Evolutionary conservation across 805 yeast genomes (phyloP), one percentile per base, ranked within the genome.

Genomic region (Ogataea salicorniae): DNA sequence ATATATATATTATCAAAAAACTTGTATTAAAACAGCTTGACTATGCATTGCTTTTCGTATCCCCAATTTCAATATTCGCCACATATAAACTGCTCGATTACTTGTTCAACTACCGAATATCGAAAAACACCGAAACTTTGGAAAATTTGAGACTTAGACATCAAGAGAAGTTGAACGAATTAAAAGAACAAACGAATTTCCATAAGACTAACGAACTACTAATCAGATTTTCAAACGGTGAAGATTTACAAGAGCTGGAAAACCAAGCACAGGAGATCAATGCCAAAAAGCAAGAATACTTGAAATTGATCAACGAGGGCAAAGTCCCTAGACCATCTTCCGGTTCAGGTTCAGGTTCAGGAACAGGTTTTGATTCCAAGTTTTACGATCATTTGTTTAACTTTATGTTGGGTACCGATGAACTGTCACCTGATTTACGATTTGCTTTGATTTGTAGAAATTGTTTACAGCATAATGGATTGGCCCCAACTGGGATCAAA

Each of bases 391-490:
- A 75, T 37, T 53, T 54, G 58, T 70, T 55, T 76, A 76, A 52
- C 47, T 71, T 40, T 41, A 53, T 80, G 8, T 63, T 78, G 4
- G 92, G 90, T 18, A 78, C 77, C 44, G 87, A 82, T 63, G 92
- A 85, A 57, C 64, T 76, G 41, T 70, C 79, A 41, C 74, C 84
- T 0, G 78, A 79, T 39, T 69, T 69, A 48, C 65, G 95, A 39
- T 84, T 73, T 60, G 95, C 95, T 0, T 71, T 87, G 54, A 84
- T 87, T 15, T 87, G 96, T 61, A 53, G 59, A 17, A 66, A 72
- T n/a, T 87, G 96, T 59, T 68, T 64, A 20, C 72, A 71, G 16
- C 95, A 87, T 64, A 87, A 88, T 59, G 96, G 96, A 1, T 71
- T 87, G 40, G 95, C 95, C 0, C 87, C 89, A 4, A 89, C 87